phyloP scores from a whole-genome alignment of 257 asterid species.

The Gentiana dahurica region DNA sequence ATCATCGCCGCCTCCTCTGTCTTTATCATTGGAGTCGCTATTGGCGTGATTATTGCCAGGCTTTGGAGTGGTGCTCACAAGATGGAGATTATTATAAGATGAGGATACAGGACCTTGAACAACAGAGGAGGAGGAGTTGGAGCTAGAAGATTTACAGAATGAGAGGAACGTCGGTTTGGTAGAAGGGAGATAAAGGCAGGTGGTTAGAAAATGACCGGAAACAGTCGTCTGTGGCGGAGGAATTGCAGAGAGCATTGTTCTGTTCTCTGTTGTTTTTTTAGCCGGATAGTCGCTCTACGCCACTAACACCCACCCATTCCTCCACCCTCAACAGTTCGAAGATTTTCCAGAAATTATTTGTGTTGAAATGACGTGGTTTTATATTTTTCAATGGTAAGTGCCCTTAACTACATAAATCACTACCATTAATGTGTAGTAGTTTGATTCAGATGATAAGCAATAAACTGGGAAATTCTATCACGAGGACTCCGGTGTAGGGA shows the following conservation, averaged over 20 bases:
- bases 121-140: conserved; percentile 21
- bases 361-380: too few species aligned
- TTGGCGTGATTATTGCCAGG: background rate
- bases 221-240: conserved; percentile 45
- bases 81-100: conserved; percentile 33
- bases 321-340: background rate
- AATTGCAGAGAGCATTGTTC: conserved; percentile 51
- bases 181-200: conserved; percentile 17
- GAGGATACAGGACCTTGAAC: conserved; percentile 1
- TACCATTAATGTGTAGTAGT: too few species aligned
- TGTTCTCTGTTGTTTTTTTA: background rate
- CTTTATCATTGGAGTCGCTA: background rate
- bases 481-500: too few species aligned
- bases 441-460: too few species aligned
- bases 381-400: too few species aligned
- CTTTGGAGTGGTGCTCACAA: conserved; percentile 33
- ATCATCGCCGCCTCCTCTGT: conserved; percentile 12
- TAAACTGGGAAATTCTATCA: too few species aligned
- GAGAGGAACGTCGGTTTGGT: conserved; percentile 15
- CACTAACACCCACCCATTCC: background rate
- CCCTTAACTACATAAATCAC: too few species aligned
- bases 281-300: background rate
- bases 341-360: too few species aligned
- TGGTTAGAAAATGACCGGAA: conserved; percentile 18
- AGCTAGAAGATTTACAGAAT: conserved; percentile 28